Conservation (phyloP, 169 alveolate species). For the Plasmodium ovale region DNA sequence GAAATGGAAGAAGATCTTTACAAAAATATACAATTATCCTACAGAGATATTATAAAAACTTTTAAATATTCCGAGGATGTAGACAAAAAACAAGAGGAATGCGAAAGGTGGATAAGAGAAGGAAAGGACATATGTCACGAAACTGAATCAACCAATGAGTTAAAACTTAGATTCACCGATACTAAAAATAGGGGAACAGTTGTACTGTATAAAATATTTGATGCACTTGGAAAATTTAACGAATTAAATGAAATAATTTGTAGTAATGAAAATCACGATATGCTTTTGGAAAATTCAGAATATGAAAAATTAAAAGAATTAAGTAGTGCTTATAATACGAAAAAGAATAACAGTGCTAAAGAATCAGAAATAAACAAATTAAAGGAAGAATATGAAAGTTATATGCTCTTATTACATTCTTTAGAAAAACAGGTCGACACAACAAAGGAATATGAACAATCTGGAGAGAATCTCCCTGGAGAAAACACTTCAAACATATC, state of each 20-base stretch:
- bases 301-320: conserved; percentile 12
- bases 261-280: background rate
- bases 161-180: background rate
- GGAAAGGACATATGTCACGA: conserved; percentile 1
- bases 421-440: background rate
- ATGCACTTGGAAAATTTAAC: background rate
- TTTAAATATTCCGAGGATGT: conserved; percentile 18
- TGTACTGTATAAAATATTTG: conserved; percentile 17
- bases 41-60: background rate
- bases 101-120: conserved; percentile 10
- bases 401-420: background rate
- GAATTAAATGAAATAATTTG: conserved; percentile 4
- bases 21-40: background rate
- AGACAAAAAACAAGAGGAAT: conserved; percentile 14
- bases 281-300: conserved; percentile 8
- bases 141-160: conserved; percentile 5
- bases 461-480: background rate
- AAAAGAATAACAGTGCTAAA: background rate
- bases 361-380: background rate
- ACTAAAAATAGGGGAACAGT: conserved; percentile 11
- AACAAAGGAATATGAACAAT: background rate
- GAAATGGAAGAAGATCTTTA: conserved; percentile 2
- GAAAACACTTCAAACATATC: background rate
- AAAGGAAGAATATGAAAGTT: conserved; percentile 1
- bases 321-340: conserved; percentile 2